A percentile compares a stretch with the other conserved stretches of the same genome.
Evolutionary conservation across 2,329 filamentous ascomycete genomes (phyloP).

Genomic region (Xylariaceae sp.): DNA sequence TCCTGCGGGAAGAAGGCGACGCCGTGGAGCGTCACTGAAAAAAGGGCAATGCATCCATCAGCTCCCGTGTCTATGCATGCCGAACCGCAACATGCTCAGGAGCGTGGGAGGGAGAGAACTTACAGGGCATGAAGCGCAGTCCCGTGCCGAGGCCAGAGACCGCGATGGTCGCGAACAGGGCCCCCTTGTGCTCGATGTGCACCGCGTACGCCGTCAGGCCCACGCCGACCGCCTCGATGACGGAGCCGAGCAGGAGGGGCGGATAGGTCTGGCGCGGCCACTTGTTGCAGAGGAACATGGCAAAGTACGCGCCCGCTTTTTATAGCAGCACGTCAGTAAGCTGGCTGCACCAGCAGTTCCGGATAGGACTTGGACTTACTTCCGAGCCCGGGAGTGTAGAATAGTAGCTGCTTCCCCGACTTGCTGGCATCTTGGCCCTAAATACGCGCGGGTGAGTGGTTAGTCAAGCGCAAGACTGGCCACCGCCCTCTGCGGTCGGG

Average conservation of each 20-base stretch:
- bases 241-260: constrained; percentile 47
- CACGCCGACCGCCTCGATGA: constrained; percentile 51
- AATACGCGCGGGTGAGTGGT: too few species aligned
- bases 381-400: constrained; percentile 56
- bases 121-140: constrained; percentile 53
- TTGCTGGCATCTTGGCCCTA: constrained; percentile 40
- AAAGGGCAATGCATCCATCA: too few species aligned
- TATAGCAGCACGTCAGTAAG: too few species aligned
- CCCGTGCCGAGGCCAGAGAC: constrained; percentile 56
- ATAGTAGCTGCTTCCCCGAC: constrained; percentile 51
- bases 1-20: constrained; percentile 52
- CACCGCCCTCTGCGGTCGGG: too few species aligned
- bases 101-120: not conserved
- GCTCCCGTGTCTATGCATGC: too few species aligned
- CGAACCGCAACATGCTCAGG: too few species aligned
- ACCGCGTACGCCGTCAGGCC: constrained; percentile 51
- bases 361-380: constrained; percentile 32
- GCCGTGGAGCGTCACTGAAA: constrained; percentile 47
- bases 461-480: too few species aligned
- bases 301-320: constrained; percentile 46
- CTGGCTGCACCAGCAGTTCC: too few species aligned
- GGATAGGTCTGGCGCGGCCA: constrained; percentile 56
- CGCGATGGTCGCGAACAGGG: constrained; percentile 60
- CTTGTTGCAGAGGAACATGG: constrained; percentile 52
- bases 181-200: constrained; percentile 34